These are phyloP conservation scores for Paratinospora sagittata DNA, from an alignment of 164 flowering plant species.

Conservation along the genomic window DNA sequence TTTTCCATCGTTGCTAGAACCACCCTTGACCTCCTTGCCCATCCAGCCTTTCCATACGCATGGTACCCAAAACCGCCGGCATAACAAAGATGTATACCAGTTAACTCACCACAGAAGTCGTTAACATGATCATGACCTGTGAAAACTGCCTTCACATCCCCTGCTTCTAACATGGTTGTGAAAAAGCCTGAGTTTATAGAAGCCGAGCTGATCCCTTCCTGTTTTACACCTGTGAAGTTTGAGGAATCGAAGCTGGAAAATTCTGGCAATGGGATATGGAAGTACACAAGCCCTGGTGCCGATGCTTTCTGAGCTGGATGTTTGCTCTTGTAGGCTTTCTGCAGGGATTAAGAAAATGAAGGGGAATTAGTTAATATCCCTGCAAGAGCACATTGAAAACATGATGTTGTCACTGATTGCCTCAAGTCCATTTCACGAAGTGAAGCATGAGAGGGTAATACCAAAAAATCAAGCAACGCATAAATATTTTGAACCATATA, in stretches of 20 bases:
- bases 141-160: constrained; percentile 88
- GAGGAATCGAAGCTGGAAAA: constrained; percentile 56
- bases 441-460: no score
- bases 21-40: constrained; percentile 84
- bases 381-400: not conserved
- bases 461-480: no score
- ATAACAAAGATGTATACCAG: constrained; percentile 68
- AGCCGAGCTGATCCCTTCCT: constrained; percentile 81
- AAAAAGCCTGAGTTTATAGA: constrained; percentile 91
- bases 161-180: constrained; percentile 66
- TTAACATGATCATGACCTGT: constrained; percentile 87
- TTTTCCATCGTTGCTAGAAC: constrained; percentile 64
- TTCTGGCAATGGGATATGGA: constrained; percentile 95
- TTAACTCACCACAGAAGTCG: constrained; percentile 85
- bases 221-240: constrained; percentile 71
- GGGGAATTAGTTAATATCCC: not conserved
- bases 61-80: constrained; percentile 97
- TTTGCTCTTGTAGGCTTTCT: constrained; percentile 49
- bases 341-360: constrained; percentile 15
- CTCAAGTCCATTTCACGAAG: no score
- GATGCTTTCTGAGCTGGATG: constrained; percentile 48
- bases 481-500: no score
- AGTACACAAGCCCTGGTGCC: constrained; percentile 85
- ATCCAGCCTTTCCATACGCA: constrained; percentile 94
- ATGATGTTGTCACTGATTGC: no score